Base-by-base conservation (phyloP, 257 asterid genomes). In the Forsythia viridissima region DNA sequence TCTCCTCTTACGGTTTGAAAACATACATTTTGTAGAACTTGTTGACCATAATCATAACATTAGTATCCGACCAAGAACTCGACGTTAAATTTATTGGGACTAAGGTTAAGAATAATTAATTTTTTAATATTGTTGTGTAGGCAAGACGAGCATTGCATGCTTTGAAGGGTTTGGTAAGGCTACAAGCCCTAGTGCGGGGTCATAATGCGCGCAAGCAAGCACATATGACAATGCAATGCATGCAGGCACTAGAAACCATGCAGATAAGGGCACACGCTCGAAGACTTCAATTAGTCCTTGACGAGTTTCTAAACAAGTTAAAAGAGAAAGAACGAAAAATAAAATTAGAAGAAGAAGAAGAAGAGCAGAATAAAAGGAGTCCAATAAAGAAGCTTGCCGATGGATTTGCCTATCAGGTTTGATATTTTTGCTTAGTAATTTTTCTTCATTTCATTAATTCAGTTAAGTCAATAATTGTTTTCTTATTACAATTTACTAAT, bases 181-280 rank as follows among this genome's bases (percentile, higher is more conserved):
- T 94, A 3, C 99, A 95, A 59, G 99, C 98, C 11, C 76, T 95
- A 10, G 98, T 93, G 52, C 86, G 99, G 80, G 99, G 99, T 0
- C 94, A 93, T 80, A 91, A 91, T 11, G 99, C 93, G 86, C 87
- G 99, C 0, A 95, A 93, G 79, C 98, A 94, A 79, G 94, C 96
- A 12, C 95, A 91, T 15, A 90, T 89, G 99, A 94, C 98, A 3
- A 90, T 94, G 98, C 87, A 95, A 80, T 93, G 97, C 82, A 94
- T 93, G 98, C 97, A 93, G 74, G 93, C 98, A 44, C 82, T 91
- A 15, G 97, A 91, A 40, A 94, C 97, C 34, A 94, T 93, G 41
- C 98, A 93, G 74, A 95, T 91, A 0, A 88, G 96, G 6, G 97
- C 93, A 11, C 91, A 93, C 0, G 92, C 97, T 1, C 89, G 91